Conservation (phyloP, 2,329 filamentous ascomycete genomes). For the Exophiala aquamarina region DNA sequence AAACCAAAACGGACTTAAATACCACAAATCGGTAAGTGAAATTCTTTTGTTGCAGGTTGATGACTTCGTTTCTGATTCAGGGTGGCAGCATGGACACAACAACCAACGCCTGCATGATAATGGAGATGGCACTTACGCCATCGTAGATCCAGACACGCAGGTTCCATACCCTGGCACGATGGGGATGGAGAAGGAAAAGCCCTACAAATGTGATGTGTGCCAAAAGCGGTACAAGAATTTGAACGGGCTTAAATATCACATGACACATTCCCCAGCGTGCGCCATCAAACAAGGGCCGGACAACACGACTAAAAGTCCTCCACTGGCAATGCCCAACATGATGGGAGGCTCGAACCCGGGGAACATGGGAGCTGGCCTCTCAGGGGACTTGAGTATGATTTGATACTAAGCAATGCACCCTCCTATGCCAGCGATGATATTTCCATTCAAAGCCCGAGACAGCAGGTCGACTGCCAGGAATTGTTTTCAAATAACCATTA, state of each 20-base stretch:
- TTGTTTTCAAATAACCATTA: constrained; percentile 7
- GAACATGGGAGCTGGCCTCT: constrained; percentile 48
- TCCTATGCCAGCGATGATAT: constrained; percentile 6
- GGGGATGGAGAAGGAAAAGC: constrained; percentile 99
- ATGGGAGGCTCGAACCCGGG: constrained; percentile 44
- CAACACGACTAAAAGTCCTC: constrained; percentile 42
- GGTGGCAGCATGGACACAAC: constrained; percentile 76
- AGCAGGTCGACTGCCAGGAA: constrained; percentile 1
- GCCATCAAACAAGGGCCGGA: constrained; percentile 72
- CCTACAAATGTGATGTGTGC: constrained; percentile 94
- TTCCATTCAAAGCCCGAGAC: constrained; percentile 4
- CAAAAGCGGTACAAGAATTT: constrained; percentile 99
- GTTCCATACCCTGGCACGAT: constrained; percentile 92
- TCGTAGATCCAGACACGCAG: constrained; percentile 93
- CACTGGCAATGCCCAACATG: constrained; percentile 18
- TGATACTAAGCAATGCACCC: constrained; percentile 15
- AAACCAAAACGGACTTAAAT: constrained; percentile 98
- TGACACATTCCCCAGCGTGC: constrained; percentile 82
- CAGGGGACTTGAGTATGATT: constrained; percentile 31
- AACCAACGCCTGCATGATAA: constrained; percentile 97
- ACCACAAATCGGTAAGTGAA: constrained; percentile 65
- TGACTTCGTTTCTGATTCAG: constrained; percentile 28
- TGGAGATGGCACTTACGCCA: constrained; percentile 94
- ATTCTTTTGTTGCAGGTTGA: constrained; percentile 11
- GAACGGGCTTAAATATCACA: constrained; percentile 95